phyloP scores from a whole-genome alignment of 75 land plant genomes.

The Picea sitchensis region DNA sequence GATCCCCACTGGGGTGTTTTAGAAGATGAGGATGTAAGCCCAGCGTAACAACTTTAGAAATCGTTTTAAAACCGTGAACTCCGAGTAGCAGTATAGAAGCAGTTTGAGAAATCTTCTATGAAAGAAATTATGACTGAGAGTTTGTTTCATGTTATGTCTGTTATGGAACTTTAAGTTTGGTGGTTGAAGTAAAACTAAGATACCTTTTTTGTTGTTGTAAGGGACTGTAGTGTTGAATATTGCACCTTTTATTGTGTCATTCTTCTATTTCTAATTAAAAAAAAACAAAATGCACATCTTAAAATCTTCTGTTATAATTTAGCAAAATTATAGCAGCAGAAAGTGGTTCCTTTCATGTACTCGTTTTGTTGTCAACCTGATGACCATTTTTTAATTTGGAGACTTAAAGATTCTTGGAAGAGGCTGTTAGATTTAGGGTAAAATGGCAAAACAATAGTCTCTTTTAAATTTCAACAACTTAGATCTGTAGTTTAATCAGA shows the following conservation, averaged over 20 bases:
- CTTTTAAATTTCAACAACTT: too few species aligned
- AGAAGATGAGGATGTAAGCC: constrained; percentile 80
- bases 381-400: neutral
- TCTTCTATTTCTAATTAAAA: neutral
- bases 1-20: constrained; percentile 99
- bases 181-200: neutral
- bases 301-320: neutral
- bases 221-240: neutral
- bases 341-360: neutral
- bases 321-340: neutral
- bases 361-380: neutral
- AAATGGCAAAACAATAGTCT: too few species aligned
- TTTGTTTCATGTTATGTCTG: neutral
- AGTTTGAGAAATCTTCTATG: neutral
- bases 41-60: neutral
- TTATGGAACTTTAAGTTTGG: neutral
- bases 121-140: neutral
- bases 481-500: too few species aligned
- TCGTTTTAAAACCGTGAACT: neutral
- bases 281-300: neutral
- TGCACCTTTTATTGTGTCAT: neutral
- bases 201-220: neutral
- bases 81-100: neutral
- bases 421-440: too few species aligned
- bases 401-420: neutral